Base-by-base conservation (phyloP, 2,329 filamentous ascomycete species). In the Pyrenochaeta sp. region DNA sequence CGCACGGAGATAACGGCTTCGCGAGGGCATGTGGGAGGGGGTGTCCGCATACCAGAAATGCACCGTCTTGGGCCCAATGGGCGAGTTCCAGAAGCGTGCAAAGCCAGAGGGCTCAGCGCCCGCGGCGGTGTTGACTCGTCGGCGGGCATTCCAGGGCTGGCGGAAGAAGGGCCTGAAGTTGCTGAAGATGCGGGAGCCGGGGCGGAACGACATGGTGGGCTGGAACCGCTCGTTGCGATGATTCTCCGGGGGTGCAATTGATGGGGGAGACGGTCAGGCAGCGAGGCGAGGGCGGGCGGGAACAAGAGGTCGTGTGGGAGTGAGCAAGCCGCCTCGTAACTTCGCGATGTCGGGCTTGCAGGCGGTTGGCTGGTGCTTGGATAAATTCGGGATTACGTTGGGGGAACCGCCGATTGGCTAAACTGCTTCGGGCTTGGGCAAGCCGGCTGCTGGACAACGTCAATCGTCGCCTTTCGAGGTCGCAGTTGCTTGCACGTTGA, bases 11-110 rank as follows among this genome's bases (percentile, higher is more conserved):
- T n/a, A n/a, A n/a, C n/a, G n/a, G n/a, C n/a, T n/a, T n/a, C n/a
- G n/a, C n/a, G n/a, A n/a, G n/a, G n/a, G n/a, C n/a, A n/a, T n/a
- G n/a, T n/a, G n/a, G n/a, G n/a, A n/a, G n/a, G 13, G 17, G 20
- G 13, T 6, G 7, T 20, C 3, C 1, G 19, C 80, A 56, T 78
- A 93, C 93, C 94, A 99, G 78, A 99, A 99, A 76, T 99, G 94
- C 65, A 99, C 94, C 51, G 94, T 99, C 86, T 81, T 77, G 38
- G 75, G 74, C 6, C 77, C 77, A 43, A 81, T 70, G 22, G 72
- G 71, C 40, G 72, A 74, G 62, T 77, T 74, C 73, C 71, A 75
- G 80, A 95, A 83, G 74, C 85, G 85, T 79, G 87, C 85, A 72
- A 94, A 85, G 38, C 72, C 73, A 54, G 70, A 77, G 71, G 78